Conservation (phyloP, 495 filamentous ascomycete genomes). For the Tuber calosporum region DNA sequence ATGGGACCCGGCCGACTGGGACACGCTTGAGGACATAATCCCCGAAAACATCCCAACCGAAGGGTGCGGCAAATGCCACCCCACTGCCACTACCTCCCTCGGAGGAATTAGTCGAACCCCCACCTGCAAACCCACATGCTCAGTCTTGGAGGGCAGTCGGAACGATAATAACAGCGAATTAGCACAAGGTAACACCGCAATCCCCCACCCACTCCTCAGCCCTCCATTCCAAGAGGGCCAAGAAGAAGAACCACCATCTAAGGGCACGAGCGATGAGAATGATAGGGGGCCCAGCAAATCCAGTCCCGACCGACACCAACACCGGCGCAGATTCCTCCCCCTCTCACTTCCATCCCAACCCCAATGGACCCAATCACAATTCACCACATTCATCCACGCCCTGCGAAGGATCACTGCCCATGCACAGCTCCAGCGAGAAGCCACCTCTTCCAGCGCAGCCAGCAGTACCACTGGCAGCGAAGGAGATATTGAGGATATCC, state of each 20-base stretch:
- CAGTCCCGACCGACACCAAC: not conserved
- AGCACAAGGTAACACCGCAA: not conserved
- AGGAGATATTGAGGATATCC: not conserved
- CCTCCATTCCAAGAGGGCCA: conserved; percentile 1
- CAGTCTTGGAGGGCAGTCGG: not conserved
- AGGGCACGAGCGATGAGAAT: conserved; percentile 2
- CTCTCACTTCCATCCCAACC: not conserved
- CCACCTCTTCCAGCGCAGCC: not conserved
- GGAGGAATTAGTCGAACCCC: not conserved
- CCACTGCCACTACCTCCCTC: not conserved
- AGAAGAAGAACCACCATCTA: conserved; percentile 6
- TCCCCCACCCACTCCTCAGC: not conserved
- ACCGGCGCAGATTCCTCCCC: not conserved
- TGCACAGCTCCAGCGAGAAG: not conserved
- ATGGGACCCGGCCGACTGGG: not conserved
- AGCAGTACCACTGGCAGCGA: not conserved
- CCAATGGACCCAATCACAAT: not conserved
- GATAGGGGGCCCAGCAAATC: not conserved
- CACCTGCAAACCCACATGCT: not conserved
- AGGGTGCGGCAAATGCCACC: not conserved
- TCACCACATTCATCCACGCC: not conserved
- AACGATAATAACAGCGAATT: not conserved
- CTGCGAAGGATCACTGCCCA: not conserved
- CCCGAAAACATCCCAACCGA: not conserved
- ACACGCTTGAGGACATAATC: not conserved